Evolutionary conservation across 2,329 filamentous ascomycete genomes (phyloP).

Genomic region (Eutypa lata): DNA sequence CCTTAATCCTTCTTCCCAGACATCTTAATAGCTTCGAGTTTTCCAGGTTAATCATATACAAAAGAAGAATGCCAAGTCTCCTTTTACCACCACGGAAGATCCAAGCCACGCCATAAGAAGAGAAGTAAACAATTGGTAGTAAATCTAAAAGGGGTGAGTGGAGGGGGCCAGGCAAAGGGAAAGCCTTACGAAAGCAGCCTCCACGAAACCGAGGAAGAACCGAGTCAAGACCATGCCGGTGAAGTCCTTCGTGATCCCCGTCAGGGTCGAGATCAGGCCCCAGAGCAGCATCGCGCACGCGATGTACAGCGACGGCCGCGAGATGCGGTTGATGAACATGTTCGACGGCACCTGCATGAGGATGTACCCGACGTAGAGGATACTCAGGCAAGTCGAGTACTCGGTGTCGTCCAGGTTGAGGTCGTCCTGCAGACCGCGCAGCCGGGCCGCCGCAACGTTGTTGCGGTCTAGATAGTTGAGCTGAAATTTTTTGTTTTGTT

Average conservation of each 20-base stretch:
- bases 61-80: too few relatives aligned
- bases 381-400: constrained; percentile 62
- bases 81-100: neutral
- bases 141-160: neutral
- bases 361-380: constrained; percentile 63
- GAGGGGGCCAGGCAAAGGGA: neutral
- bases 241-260: constrained; percentile 50
- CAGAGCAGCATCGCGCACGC: constrained; percentile 52
- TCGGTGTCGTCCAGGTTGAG: constrained; percentile 50
- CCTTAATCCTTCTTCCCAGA: neutral
- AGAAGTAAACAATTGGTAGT: neutral
- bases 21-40: too few relatives aligned
- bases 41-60: too few relatives aligned
- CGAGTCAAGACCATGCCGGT: constrained; percentile 52
- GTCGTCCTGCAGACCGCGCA: constrained; percentile 63
- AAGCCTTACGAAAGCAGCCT: constrained; percentile 51
- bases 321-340: constrained; percentile 54
- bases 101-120: neutral
- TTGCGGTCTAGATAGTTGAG: constrained; percentile 70
- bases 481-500: neutral
- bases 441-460: constrained; percentile 64
- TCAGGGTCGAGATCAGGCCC: constrained; percentile 58
- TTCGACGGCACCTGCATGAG: constrained; percentile 61
- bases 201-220: constrained; percentile 60
- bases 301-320: constrained; percentile 51